These are phyloP conservation scores for Cryptococcus floricola DNA, from an alignment of 1,284 basidiomycete genomes.

Conservation along the genomic window DNA sequence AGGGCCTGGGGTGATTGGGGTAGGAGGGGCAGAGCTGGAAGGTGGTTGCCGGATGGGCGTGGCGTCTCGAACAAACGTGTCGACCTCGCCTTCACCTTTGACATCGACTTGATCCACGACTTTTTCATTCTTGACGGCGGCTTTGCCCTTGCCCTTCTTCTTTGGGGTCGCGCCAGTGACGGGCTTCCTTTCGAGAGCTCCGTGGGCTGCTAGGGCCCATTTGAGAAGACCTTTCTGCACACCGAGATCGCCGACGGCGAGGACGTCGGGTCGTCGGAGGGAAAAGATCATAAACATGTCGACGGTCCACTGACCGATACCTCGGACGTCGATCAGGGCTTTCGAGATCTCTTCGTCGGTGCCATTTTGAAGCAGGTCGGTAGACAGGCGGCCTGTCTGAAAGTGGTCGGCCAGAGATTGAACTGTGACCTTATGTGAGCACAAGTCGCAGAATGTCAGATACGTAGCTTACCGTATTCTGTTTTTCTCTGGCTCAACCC, in stretches of 20 bases:
- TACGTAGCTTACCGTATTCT: conserved; percentile 64
- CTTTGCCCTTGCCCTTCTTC: conserved; percentile 45
- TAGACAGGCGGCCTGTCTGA: conserved; percentile 68
- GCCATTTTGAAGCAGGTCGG: conserved; percentile 64
- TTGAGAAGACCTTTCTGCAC: conserved; percentile 71
- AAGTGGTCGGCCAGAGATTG: conserved; percentile 72
- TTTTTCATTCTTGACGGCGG: conserved; percentile 6
- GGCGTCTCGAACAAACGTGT: conserved; percentile 8
- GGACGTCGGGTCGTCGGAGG: conserved; percentile 71
- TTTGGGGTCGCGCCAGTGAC: conserved; percentile 51
- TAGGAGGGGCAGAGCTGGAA: conserved; percentile 18
- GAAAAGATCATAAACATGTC: conserved; percentile 90
- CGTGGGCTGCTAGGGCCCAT: conserved; percentile 69
- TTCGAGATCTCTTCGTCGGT: conserved; percentile 69
- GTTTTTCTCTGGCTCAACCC: conserved; percentile 76
- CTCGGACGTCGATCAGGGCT: conserved; percentile 71
- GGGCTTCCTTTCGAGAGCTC: conserved; percentile 22
- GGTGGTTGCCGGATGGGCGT: conserved; percentile 5
- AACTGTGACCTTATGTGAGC: conserved; percentile 53
- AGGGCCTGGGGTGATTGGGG: conserved; percentile 22
- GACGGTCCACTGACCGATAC: conserved; percentile 66
- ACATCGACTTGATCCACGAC: conserved; percentile 12
- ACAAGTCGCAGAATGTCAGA: not conserved
- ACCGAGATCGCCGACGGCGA: conserved; percentile 77
- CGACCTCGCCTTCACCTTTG: conserved; percentile 28